These are phyloP conservation scores for Linnemannia exigua DNA, from an alignment of 192 early-diverging fungal genomes.

Conservation along the genomic window DNA sequence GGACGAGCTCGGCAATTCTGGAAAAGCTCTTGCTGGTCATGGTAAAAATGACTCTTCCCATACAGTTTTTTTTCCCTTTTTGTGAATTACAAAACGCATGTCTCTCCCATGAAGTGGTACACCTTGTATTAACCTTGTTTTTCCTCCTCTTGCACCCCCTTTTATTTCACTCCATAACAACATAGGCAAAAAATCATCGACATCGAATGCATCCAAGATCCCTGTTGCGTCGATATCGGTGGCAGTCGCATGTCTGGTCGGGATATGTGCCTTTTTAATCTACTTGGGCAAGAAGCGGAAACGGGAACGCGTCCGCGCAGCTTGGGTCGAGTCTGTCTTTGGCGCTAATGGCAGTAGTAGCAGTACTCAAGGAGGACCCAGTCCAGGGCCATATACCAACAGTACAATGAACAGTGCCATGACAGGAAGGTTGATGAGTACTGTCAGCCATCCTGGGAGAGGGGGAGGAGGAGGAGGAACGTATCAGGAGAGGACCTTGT, in stretches of 20 bases:
- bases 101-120: not conserved
- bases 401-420: not conserved
- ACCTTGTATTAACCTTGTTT: not conserved
- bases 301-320: constrained; percentile 17
- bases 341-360: constrained; percentile 1
- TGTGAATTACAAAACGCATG: not conserved
- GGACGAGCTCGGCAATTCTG: not conserved
- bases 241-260: constrained; percentile 15
- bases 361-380: not conserved
- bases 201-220: constrained; percentile 6
- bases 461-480: not conserved
- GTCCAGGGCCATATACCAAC: not conserved
- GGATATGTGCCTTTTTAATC: constrained; percentile 15
- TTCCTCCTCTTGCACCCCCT: not conserved
- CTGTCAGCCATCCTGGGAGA: not conserved
- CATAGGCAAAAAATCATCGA: not conserved
- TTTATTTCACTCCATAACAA: not conserved
- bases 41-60: not conserved
- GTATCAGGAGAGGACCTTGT: not conserved
- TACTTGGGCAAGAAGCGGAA: constrained; percentile 28
- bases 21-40: not conserved
- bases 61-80: not conserved
- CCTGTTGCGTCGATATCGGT: constrained; percentile 36
- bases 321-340: constrained; percentile 47
- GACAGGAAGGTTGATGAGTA: not conserved